Base-by-base conservation (phyloP, 2,329 filamentous ascomycete species). In the Penicillium expansum region DNA sequence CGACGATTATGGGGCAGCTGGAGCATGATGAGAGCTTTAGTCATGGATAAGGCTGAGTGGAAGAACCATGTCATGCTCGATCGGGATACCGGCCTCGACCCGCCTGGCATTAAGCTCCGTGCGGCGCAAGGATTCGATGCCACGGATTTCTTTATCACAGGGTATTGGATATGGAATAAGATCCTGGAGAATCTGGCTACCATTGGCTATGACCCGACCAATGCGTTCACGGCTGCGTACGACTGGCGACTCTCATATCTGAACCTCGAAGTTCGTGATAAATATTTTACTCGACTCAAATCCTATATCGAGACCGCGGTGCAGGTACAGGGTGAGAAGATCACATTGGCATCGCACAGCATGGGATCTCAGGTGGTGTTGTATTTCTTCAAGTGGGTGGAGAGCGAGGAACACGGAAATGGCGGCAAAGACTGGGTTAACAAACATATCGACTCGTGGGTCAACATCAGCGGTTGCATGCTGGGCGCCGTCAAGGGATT, bases 91-190 rank as follows among this genome's bases (percentile, higher is more conserved):
- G 94, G 94, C 0, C 80, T 99, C 22, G 94, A 99, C 72, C 94
- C 94, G 1, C 90, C 92, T 0, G 86, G 87, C 13, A 86, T 97
- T 67, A 97, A 97, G 77, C 77, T 99, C 20, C 86, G 94, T 37
- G 91, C 94, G 9, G 92, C 94, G 0, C 94, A 97, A 72, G 94
- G 94, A 2, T 99, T 99, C 67, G 94, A 99, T 74, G 94, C 94
- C 2, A 92, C 94, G 11, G 94, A 99, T 76, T 99, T 99, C 69
- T 80, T 80, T 64, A 86, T 87, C 62, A 86, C 85, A 2, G 86
- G 86, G 5, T 99, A 99, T 76, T 99, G 94, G 94, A 97, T 99
- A 59, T 97, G 92, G 92, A 97, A 91, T 77, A 97, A 97, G 77
- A 97, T 99, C 59, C 82, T 99, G 48, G 94, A 99, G 76, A 99